Evolutionary conservation across 1,284 basidiomycete genomes (phyloP).

Genomic region (Pterulicium gracile): DNA sequence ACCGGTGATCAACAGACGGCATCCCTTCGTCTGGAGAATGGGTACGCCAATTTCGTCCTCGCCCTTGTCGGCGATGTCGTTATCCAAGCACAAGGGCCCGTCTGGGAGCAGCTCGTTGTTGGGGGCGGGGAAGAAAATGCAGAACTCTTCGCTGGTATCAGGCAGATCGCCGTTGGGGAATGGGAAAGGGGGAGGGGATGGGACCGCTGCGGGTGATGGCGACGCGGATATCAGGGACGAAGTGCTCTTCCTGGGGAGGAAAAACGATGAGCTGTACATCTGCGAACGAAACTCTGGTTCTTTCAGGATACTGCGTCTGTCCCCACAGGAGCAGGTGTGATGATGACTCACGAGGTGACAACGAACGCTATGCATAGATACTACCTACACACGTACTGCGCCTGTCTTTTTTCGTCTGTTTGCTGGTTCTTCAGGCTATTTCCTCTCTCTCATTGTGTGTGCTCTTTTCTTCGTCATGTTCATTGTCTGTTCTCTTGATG

Average conservation of each 20-base stretch:
- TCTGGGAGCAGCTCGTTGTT: constrained; percentile 13
- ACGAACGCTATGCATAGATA: too few species aligned
- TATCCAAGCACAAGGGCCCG: constrained; percentile 26
- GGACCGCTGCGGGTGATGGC: constrained; percentile 32
- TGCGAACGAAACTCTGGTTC: constrained; percentile 65
- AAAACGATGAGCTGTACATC: constrained; percentile 63
- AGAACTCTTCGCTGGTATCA: constrained; percentile 16
- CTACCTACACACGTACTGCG: background rate
- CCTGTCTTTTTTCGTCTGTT: background rate
- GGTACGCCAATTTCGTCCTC: constrained; percentile 51
- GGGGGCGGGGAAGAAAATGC: constrained; percentile 37
- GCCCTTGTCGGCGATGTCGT: constrained; percentile 18
- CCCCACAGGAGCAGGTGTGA: constrained; percentile 23
- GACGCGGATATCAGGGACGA: constrained; percentile 56
- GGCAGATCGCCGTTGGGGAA: constrained; percentile 16
- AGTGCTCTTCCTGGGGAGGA: constrained; percentile 65
- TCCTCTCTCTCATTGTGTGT: too few species aligned
- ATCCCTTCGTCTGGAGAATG: constrained; percentile 70
- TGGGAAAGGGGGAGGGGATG: constrained; percentile 34
- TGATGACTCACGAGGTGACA: too few species aligned
- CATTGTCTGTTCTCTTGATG: too few species aligned
- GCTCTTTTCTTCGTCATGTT: too few species aligned
- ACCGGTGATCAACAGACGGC: constrained; percentile 52
- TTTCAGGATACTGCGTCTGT: constrained; percentile 64
- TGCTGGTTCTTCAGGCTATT: too few species aligned